A percentile compares a stretch with the other conserved stretches of the same genome.
Conservation (phyloP, 2,329 filamentous ascomycete species). For the Phaeomoniella chlamydospora region DNA sequence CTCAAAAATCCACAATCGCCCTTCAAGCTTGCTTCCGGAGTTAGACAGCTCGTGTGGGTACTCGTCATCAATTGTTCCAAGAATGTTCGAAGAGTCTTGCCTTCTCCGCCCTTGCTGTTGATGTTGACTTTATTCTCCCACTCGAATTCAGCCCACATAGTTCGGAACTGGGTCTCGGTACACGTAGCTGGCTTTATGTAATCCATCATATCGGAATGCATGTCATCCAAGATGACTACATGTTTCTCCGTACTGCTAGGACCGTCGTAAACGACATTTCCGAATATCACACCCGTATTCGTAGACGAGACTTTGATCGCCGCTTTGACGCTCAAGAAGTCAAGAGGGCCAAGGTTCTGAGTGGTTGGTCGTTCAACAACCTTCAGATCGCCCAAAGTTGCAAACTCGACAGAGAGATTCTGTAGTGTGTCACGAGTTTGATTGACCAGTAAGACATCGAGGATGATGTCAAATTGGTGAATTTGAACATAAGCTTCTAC, state of each 20-base stretch:
- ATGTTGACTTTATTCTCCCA: slow-evolving; percentile 99
- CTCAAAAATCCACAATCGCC: slow-evolving; percentile 97
- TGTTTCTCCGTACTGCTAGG: slow-evolving; percentile 84
- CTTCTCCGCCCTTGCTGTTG: slow-evolving; percentile 59
- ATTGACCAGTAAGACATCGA: slow-evolving; percentile 93
- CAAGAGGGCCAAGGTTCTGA: slow-evolving; percentile 86
- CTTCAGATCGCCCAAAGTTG: slow-evolving; percentile 94
- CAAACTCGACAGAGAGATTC: slow-evolving; percentile 94
- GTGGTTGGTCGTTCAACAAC: slow-evolving; percentile 94
- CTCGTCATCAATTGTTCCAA: slow-evolving; percentile 88
- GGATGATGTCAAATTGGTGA: slow-evolving; percentile 94
- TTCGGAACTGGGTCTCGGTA: slow-evolving; percentile 95
- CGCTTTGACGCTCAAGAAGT: slow-evolving; percentile 96
- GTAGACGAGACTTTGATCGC: slow-evolving; percentile 98
- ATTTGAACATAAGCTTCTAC: slow-evolving; percentile 99
- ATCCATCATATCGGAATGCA: slow-evolving; percentile 99
- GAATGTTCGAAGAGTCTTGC: slow-evolving; percentile 82
- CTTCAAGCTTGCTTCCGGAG: slow-evolving; percentile 88
- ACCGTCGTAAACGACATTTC: slow-evolving; percentile 95
- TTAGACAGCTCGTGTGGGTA: slow-evolving; percentile 97
- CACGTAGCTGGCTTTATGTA: slow-evolving; percentile 96
- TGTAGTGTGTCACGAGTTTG: slow-evolving; percentile 94
- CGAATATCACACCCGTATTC: slow-evolving; percentile 96
- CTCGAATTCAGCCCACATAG: slow-evolving; percentile 99
- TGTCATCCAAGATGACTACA: slow-evolving; percentile 93